Evolutionary conservation across 2,329 filamentous ascomycete species (phyloP).

Genomic region (Aphanoascus verrucosus): DNA sequence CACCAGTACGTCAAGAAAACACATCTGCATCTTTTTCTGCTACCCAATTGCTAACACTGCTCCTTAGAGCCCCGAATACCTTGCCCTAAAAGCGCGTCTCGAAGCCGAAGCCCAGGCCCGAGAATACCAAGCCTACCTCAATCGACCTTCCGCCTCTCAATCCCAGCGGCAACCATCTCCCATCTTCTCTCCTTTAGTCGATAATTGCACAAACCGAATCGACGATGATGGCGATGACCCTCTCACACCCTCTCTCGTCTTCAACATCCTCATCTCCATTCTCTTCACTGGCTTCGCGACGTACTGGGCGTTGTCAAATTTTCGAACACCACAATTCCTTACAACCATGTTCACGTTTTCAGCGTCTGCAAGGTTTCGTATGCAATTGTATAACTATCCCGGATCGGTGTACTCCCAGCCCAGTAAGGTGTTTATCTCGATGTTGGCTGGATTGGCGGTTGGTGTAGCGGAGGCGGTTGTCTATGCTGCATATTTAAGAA

Average conservation of each 20-base stretch:
- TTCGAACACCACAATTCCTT: conserved; percentile 26
- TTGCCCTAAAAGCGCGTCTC: conserved; percentile 74
- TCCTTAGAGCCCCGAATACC: conserved; percentile 66
- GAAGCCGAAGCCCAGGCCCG: conserved; percentile 72
- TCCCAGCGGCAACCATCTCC: conserved; percentile 26
- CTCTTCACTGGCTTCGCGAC: conserved; percentile 50
- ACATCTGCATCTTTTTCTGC: background rate
- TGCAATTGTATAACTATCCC: conserved; percentile 10
- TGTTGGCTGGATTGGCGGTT: conserved; percentile 34
- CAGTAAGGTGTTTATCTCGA: conserved; percentile 31
- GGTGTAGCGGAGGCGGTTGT: conserved; percentile 39
- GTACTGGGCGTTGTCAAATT: conserved; percentile 35
- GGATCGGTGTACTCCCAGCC: conserved; percentile 23
- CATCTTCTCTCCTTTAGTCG: conserved; percentile 43
- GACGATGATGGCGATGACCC: conserved; percentile 36
- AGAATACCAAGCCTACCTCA: conserved; percentile 70
- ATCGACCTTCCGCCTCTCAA: conserved; percentile 42
- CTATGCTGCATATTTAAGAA: conserved; percentile 38
- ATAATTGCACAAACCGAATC: conserved; percentile 29
- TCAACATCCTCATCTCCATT: conserved; percentile 83
- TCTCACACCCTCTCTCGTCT: conserved; percentile 50
- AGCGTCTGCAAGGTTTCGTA: conserved; percentile 8
- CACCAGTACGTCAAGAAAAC: conserved; percentile 48
- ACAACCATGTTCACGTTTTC: conserved; percentile 14
- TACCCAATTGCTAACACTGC: background rate